These are phyloP conservation scores for Trichophyton verrucosum DNA, from an alignment of 2,329 filamentous ascomycete species.

Conservation along the genomic window DNA sequence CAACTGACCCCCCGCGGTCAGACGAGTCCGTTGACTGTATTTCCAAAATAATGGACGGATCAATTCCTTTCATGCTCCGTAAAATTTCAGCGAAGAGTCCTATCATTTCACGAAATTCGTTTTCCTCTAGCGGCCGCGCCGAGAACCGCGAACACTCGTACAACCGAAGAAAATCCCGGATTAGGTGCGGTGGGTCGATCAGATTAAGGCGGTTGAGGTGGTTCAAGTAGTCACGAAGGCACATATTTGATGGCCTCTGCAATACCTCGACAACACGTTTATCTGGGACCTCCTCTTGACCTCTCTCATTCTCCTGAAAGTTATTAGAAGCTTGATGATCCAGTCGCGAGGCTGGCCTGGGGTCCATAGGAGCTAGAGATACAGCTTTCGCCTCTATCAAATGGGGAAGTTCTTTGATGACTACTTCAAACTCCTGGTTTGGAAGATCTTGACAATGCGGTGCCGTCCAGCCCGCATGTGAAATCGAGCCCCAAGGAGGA, in stretches of 20 bases:
- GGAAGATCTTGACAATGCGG: constrained; percentile 62
- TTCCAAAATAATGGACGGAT: constrained; percentile 41
- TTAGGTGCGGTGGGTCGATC: constrained; percentile 39
- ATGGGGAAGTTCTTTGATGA: constrained; percentile 73
- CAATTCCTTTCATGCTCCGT: constrained; percentile 57
- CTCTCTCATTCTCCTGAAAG: background rate
- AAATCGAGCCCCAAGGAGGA: constrained; percentile 68
- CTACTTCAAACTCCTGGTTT: constrained; percentile 68
- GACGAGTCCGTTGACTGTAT: constrained; percentile 12
- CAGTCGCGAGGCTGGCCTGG: constrained; percentile 20
- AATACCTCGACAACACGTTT: constrained; percentile 57
- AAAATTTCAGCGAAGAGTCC: constrained; percentile 69
- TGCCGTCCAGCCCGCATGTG: constrained; percentile 80
- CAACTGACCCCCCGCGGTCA: background rate
- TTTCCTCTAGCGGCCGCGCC: constrained; percentile 52
- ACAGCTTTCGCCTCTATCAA: constrained; percentile 87
- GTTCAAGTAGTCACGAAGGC: constrained; percentile 64
- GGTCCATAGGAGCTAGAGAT: constrained; percentile 58
- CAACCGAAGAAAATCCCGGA: constrained; percentile 51
- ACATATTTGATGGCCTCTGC: constrained; percentile 57
- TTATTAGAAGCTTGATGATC: constrained; percentile 20
- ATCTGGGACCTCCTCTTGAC: constrained; percentile 37
- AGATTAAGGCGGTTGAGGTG: constrained; percentile 59
- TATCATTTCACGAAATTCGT: constrained; percentile 68
- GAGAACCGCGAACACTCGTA: constrained; percentile 87